These are phyloP conservation scores for Hippophae tibetana DNA, from an alignment of 306 rosid genomes.

Conservation along the genomic window DNA sequence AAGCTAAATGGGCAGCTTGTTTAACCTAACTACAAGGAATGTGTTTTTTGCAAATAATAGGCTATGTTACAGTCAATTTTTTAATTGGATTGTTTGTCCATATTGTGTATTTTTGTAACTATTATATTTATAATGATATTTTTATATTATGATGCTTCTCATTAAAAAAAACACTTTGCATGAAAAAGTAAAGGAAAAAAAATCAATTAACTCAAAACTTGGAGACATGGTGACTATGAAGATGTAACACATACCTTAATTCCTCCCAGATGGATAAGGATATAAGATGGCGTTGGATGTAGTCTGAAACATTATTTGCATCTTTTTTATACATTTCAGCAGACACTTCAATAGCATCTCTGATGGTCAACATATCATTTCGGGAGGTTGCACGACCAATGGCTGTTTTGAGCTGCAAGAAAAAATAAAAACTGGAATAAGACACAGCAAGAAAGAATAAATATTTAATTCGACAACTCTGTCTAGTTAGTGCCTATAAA, in stretches of 20 bases:
- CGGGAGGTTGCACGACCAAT: slow-evolving; percentile 84
- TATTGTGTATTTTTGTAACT: too few species aligned
- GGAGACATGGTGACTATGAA: background rate
- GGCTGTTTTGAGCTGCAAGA: slow-evolving; percentile 85
- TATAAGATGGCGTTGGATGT: slow-evolving; percentile 87
- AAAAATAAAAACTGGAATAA: slow-evolving; percentile 10
- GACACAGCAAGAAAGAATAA: background rate
- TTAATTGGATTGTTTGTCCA: too few species aligned
- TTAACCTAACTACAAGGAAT: too few species aligned
- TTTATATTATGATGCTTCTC: too few species aligned
- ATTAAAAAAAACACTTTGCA: background rate
- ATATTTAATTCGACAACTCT: too few species aligned
- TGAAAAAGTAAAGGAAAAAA: background rate
- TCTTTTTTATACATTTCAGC: slow-evolving; percentile 91
- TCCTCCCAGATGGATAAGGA: slow-evolving; percentile 97
- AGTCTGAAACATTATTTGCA: slow-evolving; percentile 72
- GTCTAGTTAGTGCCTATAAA: too few species aligned
- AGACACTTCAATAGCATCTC: slow-evolving; percentile 98
- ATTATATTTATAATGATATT: too few species aligned
- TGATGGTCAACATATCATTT: slow-evolving; percentile 66
- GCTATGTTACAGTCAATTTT: too few species aligned
- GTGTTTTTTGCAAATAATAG: too few species aligned
- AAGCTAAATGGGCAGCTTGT: too few species aligned
- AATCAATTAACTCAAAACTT: background rate
- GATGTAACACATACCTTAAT: slow-evolving; percentile 47